These are phyloP conservation scores for Kwoniella newhampshirensis DNA, from an alignment of 768 basidiomycete genomes.

Conservation along the genomic window DNA sequence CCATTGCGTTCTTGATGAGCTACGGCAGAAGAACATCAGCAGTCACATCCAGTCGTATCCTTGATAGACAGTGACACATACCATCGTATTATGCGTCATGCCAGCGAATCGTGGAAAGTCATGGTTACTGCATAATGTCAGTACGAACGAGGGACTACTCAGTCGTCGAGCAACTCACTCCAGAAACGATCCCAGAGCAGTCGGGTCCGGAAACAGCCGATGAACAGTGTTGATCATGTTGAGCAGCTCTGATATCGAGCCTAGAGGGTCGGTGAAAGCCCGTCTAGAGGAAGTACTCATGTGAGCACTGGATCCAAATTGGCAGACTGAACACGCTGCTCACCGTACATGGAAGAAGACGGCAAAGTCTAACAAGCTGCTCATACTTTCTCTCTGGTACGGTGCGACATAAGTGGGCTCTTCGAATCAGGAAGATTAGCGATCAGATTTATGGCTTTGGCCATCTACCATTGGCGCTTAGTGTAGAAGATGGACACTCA, in stretches of 20 bases:
- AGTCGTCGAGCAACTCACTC: slow-evolving; percentile 36
- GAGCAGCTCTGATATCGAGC: slow-evolving; percentile 34
- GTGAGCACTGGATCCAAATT: not conserved
- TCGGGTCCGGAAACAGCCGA: slow-evolving; percentile 44
- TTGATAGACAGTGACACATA: slow-evolving; percentile 14
- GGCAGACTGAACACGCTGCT: not conserved
- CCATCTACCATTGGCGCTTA: not conserved
- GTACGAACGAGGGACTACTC: not conserved
- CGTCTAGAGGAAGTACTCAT: slow-evolving; percentile 20
- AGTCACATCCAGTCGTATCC: not conserved
- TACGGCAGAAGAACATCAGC: not conserved
- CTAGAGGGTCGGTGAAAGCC: slow-evolving; percentile 42
- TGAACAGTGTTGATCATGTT: slow-evolving; percentile 44
- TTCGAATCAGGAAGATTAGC: not conserved
- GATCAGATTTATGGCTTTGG: not conserved
- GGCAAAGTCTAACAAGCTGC: slow-evolving; percentile 51
- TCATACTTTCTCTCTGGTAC: slow-evolving; percentile 48
- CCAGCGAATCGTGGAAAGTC: slow-evolving; percentile 48
- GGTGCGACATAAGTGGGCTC: slow-evolving; percentile 48
- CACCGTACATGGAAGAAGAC: slow-evolving; percentile 47
- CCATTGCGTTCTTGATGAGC: slow-evolving; percentile 52
- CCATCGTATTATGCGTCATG: slow-evolving; percentile 32
- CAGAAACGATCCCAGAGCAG: slow-evolving; percentile 48
- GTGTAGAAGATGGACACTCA: slow-evolving; percentile 19
- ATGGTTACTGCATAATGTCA: slow-evolving; percentile 40